Evolutionary conservation across 441 rosid species (phyloP), one percentile per base, ranked within the genome.

Genomic region (Brassica hybrid): DNA sequence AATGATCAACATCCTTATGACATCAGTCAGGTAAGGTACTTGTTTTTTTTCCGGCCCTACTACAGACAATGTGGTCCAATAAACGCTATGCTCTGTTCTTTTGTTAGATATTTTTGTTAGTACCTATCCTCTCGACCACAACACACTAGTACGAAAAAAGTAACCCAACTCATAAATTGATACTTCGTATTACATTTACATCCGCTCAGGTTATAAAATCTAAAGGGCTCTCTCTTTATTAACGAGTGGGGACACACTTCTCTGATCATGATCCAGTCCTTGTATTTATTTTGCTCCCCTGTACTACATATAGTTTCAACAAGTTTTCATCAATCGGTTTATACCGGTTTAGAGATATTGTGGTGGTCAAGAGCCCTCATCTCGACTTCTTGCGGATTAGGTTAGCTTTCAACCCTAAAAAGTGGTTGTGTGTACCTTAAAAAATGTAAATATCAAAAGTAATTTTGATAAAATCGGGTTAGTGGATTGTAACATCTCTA

Each of bases 161-260:
- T 48, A 60, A 50, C 66, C 73, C 68, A 72, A 36, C 69, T 72
- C 81, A 72, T 72, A 78, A 66, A 72, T 72, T 23, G 21, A 77
- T 66, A 36, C 58, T 41, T 64, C 57, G 41, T 70, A 71, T 30
- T 56, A 30, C 76, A 71, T 45, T n/a, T 72, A 66, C 67, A 71
- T 32, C 72, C 63, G 38, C 32, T 77, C 76, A 77, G 43, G 72
- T 71, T 58, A 76, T 38, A 76, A 52, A n/a, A 76, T 70, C 71
- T 72, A 72, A 72, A 11, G 32, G 21, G 7, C 62, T 48, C 48
- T 66, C 41, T 78, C 52, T 45, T 56, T 32, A 16, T n/a, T 19
- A 71, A 18, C 16, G 14, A 27, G 52, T 45, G 72, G 76, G 80
- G 73, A 78, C 68, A 72, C 12, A 66, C 67, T 65, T 71, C 66